Evolutionary conservation across 1,139 yeast genomes (phyloP).

Genomic region (Pichia sp.): DNA sequence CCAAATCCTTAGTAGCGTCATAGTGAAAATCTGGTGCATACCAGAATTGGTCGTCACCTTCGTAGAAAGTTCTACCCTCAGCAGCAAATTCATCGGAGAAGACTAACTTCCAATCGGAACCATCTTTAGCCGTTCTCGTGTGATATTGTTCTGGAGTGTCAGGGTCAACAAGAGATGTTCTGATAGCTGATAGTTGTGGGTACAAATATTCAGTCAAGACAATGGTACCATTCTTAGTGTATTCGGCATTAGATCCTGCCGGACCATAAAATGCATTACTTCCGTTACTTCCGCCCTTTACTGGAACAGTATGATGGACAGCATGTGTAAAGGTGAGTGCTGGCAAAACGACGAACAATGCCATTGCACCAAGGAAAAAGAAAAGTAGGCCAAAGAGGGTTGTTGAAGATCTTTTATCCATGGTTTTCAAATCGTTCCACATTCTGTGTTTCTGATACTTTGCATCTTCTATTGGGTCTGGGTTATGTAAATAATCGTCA

Average conservation of each 20-base stretch:
- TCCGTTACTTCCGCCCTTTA: constrained; percentile 26
- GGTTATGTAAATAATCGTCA: constrained; percentile 88
- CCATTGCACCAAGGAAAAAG: constrained; percentile 53
- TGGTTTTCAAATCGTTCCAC: constrained; percentile 47
- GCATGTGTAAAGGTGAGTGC: constrained; percentile 69
- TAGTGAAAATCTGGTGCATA: constrained; percentile 50
- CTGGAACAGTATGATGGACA: constrained; percentile 23
- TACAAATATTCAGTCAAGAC: constrained; percentile 42
- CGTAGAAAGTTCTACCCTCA: constrained; percentile 56
- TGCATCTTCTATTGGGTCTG: constrained; percentile 86
- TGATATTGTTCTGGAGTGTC: constrained; percentile 44
- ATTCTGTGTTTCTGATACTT: constrained; percentile 62
- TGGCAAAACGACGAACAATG: constrained; percentile 64
- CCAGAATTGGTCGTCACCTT: constrained; percentile 59
- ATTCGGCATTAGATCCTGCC: constrained; percentile 3
- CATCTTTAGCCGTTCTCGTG: constrained; percentile 35
- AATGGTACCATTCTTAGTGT: constrained; percentile 17
- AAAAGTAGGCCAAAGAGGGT: constrained; percentile 52
- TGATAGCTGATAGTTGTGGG: constrained; percentile 44
- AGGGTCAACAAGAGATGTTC: constrained; percentile 45
- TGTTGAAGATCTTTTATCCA: constrained; percentile 54
- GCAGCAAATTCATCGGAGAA: constrained; percentile 56
- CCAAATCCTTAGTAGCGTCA: constrained; percentile 55
- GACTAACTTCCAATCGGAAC: constrained; percentile 44
- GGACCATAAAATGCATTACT: background rate